Evolutionary conservation across 208 protist genomes (phyloP).

Genomic region (Herpetomonas samuelpessoai): DNA sequence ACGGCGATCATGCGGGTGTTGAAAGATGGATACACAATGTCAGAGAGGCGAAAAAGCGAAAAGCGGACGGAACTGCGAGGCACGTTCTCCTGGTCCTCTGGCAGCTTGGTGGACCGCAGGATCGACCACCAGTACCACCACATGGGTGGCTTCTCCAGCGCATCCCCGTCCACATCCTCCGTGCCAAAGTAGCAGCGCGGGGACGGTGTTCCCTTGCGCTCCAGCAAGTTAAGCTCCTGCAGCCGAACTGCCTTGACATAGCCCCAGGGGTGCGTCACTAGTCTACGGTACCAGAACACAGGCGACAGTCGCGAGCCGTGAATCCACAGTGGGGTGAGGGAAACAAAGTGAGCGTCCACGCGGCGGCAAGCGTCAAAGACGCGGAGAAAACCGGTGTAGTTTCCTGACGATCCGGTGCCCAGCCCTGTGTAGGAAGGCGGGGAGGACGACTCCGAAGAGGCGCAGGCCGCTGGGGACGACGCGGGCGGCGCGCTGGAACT

Average conservation of each 20-base stretch:
- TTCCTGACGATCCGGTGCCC: conserved; percentile 12
- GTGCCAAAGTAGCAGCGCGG: conserved; percentile 40
- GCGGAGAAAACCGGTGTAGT: conserved; percentile 38
- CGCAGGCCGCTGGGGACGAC: conserved; percentile 6
- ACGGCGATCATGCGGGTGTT: conserved; percentile 44
- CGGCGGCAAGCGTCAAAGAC: conserved; percentile 51
- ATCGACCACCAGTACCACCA: conserved; percentile 43
- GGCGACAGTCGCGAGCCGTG: conserved; percentile 44
- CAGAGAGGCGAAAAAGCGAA: conserved; percentile 51
- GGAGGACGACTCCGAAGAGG: conserved; percentile 5
- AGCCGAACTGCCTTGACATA: conserved; percentile 48
- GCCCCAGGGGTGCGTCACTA: conserved; percentile 31
- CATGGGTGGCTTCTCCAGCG: conserved; percentile 16
- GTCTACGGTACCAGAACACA: conserved; percentile 56
- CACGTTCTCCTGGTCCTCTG: conserved; percentile 19
- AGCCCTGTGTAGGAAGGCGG: not conserved
- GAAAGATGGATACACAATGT: conserved; percentile 62
- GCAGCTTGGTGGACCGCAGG: conserved; percentile 34
- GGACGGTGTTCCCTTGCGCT: conserved; percentile 27
- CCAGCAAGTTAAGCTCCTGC: conserved; percentile 54
- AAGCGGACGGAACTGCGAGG: conserved; percentile 40
- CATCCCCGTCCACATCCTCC: conserved; percentile 26
- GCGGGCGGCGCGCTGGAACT: too few species aligned
- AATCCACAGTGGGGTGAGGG: conserved; percentile 61
- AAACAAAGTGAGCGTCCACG: conserved; percentile 67